Percentiles rank a stretch among this genome's conserved stretches.
These are phyloP conservation scores for Aciculosporium take DNA, from an alignment of 2,329 filamentous ascomycete species.

Conservation along the genomic window DNA sequence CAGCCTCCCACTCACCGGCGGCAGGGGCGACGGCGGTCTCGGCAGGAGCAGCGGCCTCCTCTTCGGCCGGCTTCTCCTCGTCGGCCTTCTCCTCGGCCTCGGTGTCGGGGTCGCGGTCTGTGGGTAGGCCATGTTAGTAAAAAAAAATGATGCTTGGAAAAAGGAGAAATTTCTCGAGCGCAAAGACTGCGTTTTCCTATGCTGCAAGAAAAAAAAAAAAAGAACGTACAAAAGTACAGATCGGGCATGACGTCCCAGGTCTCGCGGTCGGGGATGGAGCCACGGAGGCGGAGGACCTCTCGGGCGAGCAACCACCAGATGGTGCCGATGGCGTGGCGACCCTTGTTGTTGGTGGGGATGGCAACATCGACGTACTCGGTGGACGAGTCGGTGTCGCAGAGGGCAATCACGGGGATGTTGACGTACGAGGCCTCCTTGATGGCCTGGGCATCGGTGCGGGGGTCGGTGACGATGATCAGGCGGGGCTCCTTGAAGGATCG, in stretches of 20 bases:
- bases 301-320: conserved; percentile 99
- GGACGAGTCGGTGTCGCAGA: conserved; percentile 97
- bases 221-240: conserved; percentile 83
- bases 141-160: not conserved
- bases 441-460: conserved; percentile 97
- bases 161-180: not conserved
- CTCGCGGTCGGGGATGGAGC: conserved; percentile 91
- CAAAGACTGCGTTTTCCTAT: no score
- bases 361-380: conserved; percentile 99
- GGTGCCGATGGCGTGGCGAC: conserved; percentile 94
- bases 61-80: conserved; percentile 76
- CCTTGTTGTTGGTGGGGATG: conserved; percentile 99
- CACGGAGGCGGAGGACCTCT: conserved; percentile 97
- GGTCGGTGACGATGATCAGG: conserved; percentile 98
- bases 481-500: conserved; percentile 99
- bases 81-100: conserved; percentile 97
- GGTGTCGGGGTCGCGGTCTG: conserved; percentile 94
- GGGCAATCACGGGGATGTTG: conserved; percentile 99
- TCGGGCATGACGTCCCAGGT: conserved; percentile 99
- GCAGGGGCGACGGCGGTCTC: conserved; percentile 60
- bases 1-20: conserved; percentile 73
- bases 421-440: conserved; percentile 99
- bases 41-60: conserved; percentile 69
- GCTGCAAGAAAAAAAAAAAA: not conserved
- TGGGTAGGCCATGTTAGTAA: conserved; percentile 7